These are phyloP conservation scores for Eucalyptus marginata DNA, from an alignment of 345 rosid species.

Conservation along the genomic window DNA sequence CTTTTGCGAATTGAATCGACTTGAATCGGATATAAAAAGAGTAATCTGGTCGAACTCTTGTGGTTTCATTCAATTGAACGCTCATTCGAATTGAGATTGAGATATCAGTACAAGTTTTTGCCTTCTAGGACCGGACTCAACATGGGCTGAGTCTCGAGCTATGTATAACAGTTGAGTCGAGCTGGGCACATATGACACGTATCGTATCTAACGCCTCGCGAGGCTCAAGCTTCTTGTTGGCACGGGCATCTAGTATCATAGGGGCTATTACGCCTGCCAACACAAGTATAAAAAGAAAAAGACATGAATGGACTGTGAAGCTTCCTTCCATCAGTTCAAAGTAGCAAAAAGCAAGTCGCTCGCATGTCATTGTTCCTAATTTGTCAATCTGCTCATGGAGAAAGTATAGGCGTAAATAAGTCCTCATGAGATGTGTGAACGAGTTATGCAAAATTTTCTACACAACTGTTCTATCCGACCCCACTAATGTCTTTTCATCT, in stretches of 20 bases:
- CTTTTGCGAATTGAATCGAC: neutral
- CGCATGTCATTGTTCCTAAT: neutral
- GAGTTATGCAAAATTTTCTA: neutral
- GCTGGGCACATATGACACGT: accelerated
- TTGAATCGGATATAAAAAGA: neutral
- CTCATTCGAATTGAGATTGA: neutral
- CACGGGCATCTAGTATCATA: neutral
- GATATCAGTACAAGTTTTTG: neutral
- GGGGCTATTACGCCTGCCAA: neutral
- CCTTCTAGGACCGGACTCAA: neutral
- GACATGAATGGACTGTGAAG: neutral
- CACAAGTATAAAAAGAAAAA: accelerated
- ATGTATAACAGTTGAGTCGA: neutral
- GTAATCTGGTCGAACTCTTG: accelerated
- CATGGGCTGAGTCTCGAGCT: neutral
- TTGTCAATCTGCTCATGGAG: neutral
- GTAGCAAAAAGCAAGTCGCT: neutral
- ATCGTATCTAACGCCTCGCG: neutral
- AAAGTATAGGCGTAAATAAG: neutral
- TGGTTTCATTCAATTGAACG: neutral
- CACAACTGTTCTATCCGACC: neutral
- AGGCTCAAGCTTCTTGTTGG: neutral
- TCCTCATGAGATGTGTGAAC: neutral
- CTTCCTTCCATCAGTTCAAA: neutral
- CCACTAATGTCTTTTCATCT: neutral